A percentile compares a stretch with the other conserved stretches of the same genome.
phyloP scores from a whole-genome alignment of 257 asterid species.

The Paraleonurus japonicus region DNA sequence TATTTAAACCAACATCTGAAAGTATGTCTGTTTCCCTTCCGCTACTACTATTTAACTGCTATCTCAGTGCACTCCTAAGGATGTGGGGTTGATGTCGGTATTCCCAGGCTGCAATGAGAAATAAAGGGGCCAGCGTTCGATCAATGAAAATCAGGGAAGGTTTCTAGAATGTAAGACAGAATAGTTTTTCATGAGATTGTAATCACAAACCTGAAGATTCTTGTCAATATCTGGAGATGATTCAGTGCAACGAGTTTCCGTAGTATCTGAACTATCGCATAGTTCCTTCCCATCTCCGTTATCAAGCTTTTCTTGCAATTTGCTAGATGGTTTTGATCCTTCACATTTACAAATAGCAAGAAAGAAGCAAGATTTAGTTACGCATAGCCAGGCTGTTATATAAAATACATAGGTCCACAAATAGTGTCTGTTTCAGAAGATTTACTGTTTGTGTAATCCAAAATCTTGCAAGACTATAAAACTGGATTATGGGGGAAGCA shows the following conservation, averaged over 20 bases:
- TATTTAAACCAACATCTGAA: neutral
- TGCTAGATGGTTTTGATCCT: neutral
- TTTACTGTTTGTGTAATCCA: neutral
- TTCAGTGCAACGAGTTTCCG: neutral
- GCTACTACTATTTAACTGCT: constrained; percentile 7
- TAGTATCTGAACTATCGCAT: neutral
- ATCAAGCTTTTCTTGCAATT: neutral
- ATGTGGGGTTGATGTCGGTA: constrained; percentile 6
- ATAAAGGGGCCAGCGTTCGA: neutral
- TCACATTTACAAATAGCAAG: neutral
- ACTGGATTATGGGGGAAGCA: neutral
- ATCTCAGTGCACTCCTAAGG: constrained; percentile 10
- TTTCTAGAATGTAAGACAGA: neutral
- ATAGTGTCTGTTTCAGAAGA: neutral
- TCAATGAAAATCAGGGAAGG: neutral
- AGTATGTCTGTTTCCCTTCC: neutral
- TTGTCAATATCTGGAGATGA: neutral
- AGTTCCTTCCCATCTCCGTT: neutral
- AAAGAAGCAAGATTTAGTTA: neutral
- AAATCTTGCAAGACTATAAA: neutral
- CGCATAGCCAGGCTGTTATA: neutral
- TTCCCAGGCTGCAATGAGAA: constrained; percentile 13
- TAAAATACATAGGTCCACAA: neutral
- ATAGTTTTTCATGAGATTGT: constrained; percentile 8
- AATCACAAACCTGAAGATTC: constrained; percentile 28